These are phyloP conservation scores for Rhodamnia rubescens DNA, from an alignment of 345 rosid species.

Conservation along the genomic window DNA sequence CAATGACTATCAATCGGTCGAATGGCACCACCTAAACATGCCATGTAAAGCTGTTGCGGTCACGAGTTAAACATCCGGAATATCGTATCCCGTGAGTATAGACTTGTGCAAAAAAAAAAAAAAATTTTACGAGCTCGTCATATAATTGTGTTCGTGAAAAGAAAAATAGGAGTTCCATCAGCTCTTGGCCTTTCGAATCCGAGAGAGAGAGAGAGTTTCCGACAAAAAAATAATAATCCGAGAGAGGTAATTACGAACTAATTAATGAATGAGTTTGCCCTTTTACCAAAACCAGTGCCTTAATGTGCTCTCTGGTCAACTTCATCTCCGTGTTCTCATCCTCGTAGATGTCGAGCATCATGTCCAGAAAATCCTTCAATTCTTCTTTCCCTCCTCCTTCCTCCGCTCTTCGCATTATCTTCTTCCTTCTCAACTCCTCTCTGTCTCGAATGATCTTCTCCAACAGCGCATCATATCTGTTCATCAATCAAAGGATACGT, in stretches of 20 bases:
- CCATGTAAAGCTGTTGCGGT: not conserved
- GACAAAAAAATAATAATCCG: no score
- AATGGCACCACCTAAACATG: not conserved
- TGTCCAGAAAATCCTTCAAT: constrained; percentile 27
- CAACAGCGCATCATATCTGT: constrained; percentile 5
- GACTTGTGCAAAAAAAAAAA: not conserved
- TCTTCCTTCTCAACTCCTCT: constrained; percentile 8
- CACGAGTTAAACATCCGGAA: not conserved
- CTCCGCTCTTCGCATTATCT: not conserved
- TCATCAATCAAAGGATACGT: not conserved
- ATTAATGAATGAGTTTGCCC: not conserved
- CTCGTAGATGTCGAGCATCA: constrained; percentile 24
- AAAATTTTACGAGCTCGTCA: not conserved
- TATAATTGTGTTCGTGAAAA: not conserved
- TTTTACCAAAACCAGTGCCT: constrained; percentile 7
- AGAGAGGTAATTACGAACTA: not conserved
- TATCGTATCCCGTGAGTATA: not conserved
- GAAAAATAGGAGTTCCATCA: not conserved
- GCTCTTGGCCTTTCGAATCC: not conserved
- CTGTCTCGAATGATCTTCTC: constrained; percentile 21
- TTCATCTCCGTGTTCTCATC: constrained; percentile 12
- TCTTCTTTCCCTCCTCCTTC: not conserved
- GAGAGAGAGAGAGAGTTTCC: not conserved
- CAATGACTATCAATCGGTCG: not conserved
- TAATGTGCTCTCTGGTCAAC: not conserved